These are phyloP conservation scores for Quercus lobata DNA, from an alignment of 331 rosid species.

Conservation along the genomic window DNA sequence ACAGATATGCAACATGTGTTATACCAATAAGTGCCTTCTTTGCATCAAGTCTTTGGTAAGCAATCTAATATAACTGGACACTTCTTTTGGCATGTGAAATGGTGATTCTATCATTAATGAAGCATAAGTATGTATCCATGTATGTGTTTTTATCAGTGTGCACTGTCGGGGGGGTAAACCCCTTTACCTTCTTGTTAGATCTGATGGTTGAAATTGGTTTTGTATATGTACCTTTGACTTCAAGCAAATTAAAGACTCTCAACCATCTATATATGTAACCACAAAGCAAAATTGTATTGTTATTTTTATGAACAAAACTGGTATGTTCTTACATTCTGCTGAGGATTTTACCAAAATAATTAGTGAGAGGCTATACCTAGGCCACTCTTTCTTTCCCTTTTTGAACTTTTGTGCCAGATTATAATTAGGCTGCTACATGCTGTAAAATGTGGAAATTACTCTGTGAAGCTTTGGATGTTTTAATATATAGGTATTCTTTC, in stretches of 20 bases:
- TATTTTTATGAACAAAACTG: neutral
- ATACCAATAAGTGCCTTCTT: slow-evolving; percentile 93
- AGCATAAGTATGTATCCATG: neutral
- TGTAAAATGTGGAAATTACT: neutral
- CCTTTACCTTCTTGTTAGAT: neutral
- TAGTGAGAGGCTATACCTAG: neutral
- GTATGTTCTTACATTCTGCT: neutral
- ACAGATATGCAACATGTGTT: slow-evolving; percentile 95
- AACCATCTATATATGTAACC: neutral
- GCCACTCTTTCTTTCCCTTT: neutral
- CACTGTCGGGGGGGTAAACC: neutral
- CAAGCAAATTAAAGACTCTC: neutral
- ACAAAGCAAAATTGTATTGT: neutral
- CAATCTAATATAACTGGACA: slow-evolving; percentile 1
- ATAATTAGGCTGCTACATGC: too few species aligned
- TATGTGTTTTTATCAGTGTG: neutral
- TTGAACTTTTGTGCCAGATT: too few species aligned
- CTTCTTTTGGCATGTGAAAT: neutral
- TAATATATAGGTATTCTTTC: neutral
- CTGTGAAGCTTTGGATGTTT: neutral
- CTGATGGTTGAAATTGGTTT: neutral
- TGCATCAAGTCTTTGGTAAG: slow-evolving; percentile 97
- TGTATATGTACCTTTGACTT: neutral
- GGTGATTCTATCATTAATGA: neutral
- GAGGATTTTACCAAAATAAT: neutral